Percentiles rank a stretch among this genome's conserved stretches.
These are phyloP conservation scores for Murraya koenigii DNA, from an alignment of 345 rosid genomes.

Conservation along the genomic window DNA sequence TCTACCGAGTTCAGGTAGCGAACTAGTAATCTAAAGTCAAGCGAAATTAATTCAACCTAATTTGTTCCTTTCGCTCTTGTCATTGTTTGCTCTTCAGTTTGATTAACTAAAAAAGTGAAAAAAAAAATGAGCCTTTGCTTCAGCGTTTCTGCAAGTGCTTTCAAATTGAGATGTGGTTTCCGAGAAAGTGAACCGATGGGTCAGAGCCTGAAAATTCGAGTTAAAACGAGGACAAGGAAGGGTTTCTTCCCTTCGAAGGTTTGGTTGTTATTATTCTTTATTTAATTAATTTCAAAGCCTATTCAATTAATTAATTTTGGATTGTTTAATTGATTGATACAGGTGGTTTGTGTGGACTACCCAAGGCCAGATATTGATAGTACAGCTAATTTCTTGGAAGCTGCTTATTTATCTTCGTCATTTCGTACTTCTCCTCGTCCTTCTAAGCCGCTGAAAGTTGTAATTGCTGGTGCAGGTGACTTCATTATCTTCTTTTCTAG, in stretches of 20 bases:
- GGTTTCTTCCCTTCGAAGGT: slow-evolving; percentile 54
- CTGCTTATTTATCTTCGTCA: slow-evolving; percentile 72
- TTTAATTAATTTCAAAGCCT: not conserved
- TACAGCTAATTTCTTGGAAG: slow-evolving; percentile 78
- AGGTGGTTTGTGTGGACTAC: slow-evolving; percentile 84
- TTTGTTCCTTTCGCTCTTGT: too few relatives aligned
- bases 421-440: slow-evolving; percentile 71
- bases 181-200: slow-evolving; percentile 48
- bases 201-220: slow-evolving; percentile 32
- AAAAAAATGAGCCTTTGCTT: slow-evolving; percentile 1
- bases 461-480: slow-evolving; percentile 92
- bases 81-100: too few relatives aligned
- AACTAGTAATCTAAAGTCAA: too few relatives aligned
- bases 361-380: slow-evolving; percentile 86
- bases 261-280: not conserved
- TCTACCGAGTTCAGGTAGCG: too few relatives aligned
- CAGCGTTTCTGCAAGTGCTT: slow-evolving; percentile 2
- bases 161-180: slow-evolving; percentile 9
- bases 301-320: not conserved
- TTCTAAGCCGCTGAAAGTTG: slow-evolving; percentile 65
- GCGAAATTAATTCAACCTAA: too few relatives aligned
- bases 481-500: too few relatives aligned
- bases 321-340: slow-evolving; percentile 5
- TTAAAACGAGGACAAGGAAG: slow-evolving; percentile 35
- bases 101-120: too few relatives aligned